Percentiles rank a stretch among this genome's conserved stretches.
Conservation (phyloP, 2,329 filamentous ascomycete species). For the Aspergillus ibericus region DNA sequence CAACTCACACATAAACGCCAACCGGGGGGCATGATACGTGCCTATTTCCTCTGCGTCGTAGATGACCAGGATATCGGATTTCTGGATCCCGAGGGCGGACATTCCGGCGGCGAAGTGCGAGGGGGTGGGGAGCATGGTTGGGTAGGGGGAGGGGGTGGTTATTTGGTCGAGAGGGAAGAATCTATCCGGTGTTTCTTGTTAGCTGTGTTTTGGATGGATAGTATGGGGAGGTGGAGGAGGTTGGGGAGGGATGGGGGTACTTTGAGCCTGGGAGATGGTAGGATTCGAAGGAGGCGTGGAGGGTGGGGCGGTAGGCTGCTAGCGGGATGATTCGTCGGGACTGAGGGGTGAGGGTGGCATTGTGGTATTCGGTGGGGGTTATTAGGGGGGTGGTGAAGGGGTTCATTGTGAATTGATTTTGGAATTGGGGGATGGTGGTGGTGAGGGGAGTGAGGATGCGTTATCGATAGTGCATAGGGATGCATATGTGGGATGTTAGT, state of each 20-base stretch:
- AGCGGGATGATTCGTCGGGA: conserved; percentile 24
- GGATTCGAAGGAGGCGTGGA: conserved; percentile 12
- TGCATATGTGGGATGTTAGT: background rate
- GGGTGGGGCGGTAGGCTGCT: conserved; percentile 21
- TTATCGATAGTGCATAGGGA: background rate
- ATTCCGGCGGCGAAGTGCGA: conserved; percentile 23
- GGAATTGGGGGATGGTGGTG: background rate
- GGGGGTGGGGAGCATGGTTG: conserved; percentile 30
- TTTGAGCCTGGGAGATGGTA: conserved; percentile 27
- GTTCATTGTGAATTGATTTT: background rate
- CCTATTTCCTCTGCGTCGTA: conserved; percentile 31
- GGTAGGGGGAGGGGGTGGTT: conserved; percentile 25
- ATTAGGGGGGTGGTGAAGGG: conserved; percentile 16
- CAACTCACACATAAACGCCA: conserved; percentile 28
- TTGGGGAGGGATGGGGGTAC: too few species aligned
- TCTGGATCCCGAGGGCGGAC: conserved; percentile 20
- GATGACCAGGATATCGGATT: conserved; percentile 28
- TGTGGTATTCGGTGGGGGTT: conserved; percentile 15
- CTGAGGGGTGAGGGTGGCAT: background rate
- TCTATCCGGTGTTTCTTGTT: conserved; percentile 12
- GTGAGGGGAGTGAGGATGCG: background rate
- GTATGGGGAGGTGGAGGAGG: background rate
- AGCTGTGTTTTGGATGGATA: background rate
- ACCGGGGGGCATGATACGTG: conserved; percentile 30
- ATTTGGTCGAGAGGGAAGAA: conserved; percentile 33